Conservation (phyloP, 2,329 filamentous ascomycete species). For the Coleophoma eucalyptorum region DNA sequence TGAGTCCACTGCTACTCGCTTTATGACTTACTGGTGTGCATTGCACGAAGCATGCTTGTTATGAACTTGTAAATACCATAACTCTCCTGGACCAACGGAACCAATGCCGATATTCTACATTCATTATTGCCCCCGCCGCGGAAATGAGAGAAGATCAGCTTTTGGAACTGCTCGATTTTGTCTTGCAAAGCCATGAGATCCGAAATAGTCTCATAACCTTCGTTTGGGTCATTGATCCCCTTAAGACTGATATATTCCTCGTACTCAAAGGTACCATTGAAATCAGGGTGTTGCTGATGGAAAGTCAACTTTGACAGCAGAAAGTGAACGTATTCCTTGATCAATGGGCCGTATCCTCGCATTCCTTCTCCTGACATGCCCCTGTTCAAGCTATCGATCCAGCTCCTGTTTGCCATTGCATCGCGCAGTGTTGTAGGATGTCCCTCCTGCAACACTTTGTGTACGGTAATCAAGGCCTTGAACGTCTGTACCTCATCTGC, state of each 20-base stretch:
- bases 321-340: constrained; percentile 95
- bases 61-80: constrained; percentile 99
- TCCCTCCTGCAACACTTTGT: constrained; percentile 96
- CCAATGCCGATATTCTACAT: constrained; percentile 89
- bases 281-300: constrained; percentile 93
- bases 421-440: constrained; percentile 85
- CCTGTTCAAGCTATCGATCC: constrained; percentile 89
- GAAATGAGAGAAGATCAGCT: constrained; percentile 97
- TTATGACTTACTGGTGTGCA: constrained; percentile 82
- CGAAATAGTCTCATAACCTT: constrained; percentile 94
- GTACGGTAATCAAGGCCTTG: constrained; percentile 94
- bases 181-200: constrained; percentile 97
- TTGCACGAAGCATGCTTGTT: constrained; percentile 97
- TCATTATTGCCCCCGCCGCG: constrained; percentile 89
- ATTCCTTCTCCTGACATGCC: constrained; percentile 80
- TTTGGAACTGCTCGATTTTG: constrained; percentile 98
- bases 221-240: constrained; percentile 97
- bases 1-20: background rate
- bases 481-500: constrained; percentile 99
- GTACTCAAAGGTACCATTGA: constrained; percentile 98
- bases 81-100: constrained; percentile 92
- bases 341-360: constrained; percentile 86
- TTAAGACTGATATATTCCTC: constrained; percentile 98
- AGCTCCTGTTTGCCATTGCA: constrained; percentile 81
- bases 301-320: constrained; percentile 93